Evolutionary conservation across 2,329 filamentous ascomycete genomes (phyloP).

Genomic region (Ramularia collo-cygni): DNA sequence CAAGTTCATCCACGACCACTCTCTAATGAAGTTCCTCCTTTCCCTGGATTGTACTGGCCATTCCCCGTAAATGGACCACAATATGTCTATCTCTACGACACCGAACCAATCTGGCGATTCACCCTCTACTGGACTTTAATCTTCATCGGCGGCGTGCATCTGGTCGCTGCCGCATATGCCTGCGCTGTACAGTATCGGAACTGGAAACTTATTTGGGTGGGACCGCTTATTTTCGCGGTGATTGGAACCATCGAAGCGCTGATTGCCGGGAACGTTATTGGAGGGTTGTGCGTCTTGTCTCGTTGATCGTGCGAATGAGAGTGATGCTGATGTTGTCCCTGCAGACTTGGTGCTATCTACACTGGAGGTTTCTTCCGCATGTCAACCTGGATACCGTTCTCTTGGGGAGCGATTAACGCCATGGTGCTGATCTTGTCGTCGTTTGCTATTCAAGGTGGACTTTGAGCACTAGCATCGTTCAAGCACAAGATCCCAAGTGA

Average conservation of each 20-base stretch:
- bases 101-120: conserved; percentile 77
- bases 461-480: conserved; percentile 57
- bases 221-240: conserved; percentile 63
- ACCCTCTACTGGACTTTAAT: conserved; percentile 82
- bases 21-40: conserved; percentile 62
- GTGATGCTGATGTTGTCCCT: conserved; percentile 5
- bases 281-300: conserved; percentile 57
- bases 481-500: no score
- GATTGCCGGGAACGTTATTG: conserved; percentile 73
- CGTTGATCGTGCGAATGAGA: conserved; percentile 10
- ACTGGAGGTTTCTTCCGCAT: conserved; percentile 76
- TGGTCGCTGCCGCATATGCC: conserved; percentile 64
- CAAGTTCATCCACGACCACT: conserved; percentile 42
- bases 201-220: conserved; percentile 58
- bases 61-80: conserved; percentile 51
- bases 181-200: conserved; percentile 60
- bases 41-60: conserved; percentile 78
- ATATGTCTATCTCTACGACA: conserved; percentile 61
- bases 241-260: conserved; percentile 70
- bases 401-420: conserved; percentile 81
- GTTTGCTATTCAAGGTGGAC: conserved; percentile 84
- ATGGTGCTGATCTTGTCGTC: conserved; percentile 77
- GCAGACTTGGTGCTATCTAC: conserved; percentile 71
- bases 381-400: conserved; percentile 89
- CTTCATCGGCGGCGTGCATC: conserved; percentile 67